Evolutionary conservation across 176 grass and related monocot genomes (phyloP), one percentile per base, ranked within the genome.

Genomic region (Echinochloa phyllopogon): DNA sequence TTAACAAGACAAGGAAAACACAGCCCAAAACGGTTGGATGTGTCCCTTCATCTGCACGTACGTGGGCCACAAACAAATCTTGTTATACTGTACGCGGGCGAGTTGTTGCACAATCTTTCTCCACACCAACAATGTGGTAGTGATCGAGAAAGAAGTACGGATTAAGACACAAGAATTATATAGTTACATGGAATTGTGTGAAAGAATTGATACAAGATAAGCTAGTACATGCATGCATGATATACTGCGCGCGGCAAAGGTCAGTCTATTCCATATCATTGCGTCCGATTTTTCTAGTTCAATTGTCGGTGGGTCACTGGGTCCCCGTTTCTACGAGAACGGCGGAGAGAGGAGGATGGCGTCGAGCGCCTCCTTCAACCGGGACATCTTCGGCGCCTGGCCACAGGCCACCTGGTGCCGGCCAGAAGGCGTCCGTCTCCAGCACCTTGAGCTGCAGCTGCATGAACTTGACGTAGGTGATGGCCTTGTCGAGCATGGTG

Each of bases 401-500:
- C 85, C 75, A 6, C 38, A 86, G 67, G 36, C 85, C 75, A 6
- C 64, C 93, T 59, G 86, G 84, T 2, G 87, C 45, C 48, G 93
- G 93, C 90, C 93, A 95, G 80, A 92, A 95, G 3, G 91, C 93
- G 79, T 95, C 90, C 18, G 88, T 90, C 79, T 91, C 85, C 57
- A 95, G 83, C 77, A 95, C 93, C 90, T 90, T 90, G 76, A 95
- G 88, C 86, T 95, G 93, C 21, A 95, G 60, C 76, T 95, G 88
- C 64, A 95, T 86, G 66, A 95, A 95, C 69, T 92, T 95, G 38
- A 95, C 85, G 86, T 95, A 90, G 79, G 63, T 82, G 87, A 95
- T 88, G 61, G 93, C 93, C 74, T 88, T 95, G 62, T 92, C 90
- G 6, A 95, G 83, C 90, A 95, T 95, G 24, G 90, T 90, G 47